A percentile compares a stretch with the other conserved stretches of the same genome.
phyloP scores from a whole-genome alignment of 441 rosid genomes.

The Syzygium syzygioides region DNA sequence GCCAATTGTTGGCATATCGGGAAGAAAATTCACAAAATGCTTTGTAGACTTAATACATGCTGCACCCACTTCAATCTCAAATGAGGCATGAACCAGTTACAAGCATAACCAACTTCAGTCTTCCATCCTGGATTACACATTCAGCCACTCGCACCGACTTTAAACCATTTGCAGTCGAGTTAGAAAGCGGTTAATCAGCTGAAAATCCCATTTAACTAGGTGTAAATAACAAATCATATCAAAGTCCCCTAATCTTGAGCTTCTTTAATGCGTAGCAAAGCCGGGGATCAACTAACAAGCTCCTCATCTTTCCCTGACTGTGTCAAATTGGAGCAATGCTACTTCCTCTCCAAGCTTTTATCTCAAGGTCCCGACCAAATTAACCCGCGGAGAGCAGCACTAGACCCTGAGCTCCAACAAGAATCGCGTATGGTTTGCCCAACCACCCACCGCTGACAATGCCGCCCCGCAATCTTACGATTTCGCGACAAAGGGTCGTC shows the following conservation, averaged over 20 bases:
- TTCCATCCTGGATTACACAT: not conserved
- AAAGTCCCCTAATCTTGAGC: not conserved
- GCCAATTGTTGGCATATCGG: not conserved
- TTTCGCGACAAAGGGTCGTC: not conserved
- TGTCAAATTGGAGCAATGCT: not conserved
- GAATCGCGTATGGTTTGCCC: not conserved
- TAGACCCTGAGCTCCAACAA: not conserved
- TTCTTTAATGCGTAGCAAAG: not conserved
- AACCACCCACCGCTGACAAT: not conserved
- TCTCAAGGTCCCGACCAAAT: not conserved
- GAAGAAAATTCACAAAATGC: not conserved
- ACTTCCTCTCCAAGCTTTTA: not conserved
- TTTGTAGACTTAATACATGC: not conserved
- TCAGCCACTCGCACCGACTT: not conserved
- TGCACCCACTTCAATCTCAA: not conserved
- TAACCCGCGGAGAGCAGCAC: not conserved
- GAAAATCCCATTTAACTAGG: not conserved
- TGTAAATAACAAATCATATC: not conserved
- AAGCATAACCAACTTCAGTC: not conserved
- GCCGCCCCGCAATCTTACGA: not conserved
- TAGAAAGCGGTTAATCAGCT: not conserved
- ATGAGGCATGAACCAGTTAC: not conserved
- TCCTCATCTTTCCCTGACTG: not conserved
- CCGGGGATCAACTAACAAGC: not conserved
- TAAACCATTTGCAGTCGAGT: not conserved